Percentiles rank a stretch among this genome's conserved stretches.
Conservation (phyloP, 2,329 filamentous ascomycete genomes). For the Leptosphaerulina australis region DNA sequence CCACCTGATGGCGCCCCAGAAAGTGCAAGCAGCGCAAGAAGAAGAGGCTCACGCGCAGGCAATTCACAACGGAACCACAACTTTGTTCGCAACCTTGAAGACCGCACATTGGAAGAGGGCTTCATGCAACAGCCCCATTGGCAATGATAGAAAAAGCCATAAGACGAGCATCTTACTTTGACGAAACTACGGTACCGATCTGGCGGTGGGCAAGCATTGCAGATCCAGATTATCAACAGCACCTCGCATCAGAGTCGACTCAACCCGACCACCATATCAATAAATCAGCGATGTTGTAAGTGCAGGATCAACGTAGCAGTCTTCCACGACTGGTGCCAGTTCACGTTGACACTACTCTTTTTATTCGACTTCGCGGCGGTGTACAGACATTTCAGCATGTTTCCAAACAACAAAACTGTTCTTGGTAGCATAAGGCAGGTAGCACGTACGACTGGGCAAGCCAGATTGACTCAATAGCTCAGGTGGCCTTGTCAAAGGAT, state of each 20-base stretch:
- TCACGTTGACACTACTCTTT: background rate
- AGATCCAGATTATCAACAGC: background rate
- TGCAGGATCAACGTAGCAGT: background rate
- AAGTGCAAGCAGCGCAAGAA: slow-evolving; percentile 67
- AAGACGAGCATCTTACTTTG: background rate
- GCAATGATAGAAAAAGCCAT: slow-evolving; percentile 55
- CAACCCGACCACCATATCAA: background rate
- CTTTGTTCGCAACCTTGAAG: slow-evolving; percentile 93
- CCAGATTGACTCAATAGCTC: slow-evolving; percentile 11
- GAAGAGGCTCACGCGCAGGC: slow-evolving; percentile 76
- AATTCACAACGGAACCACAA: slow-evolving; percentile 71
- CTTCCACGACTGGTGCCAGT: background rate
- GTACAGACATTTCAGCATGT: slow-evolving; percentile 6
- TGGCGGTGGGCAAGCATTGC: background rate
- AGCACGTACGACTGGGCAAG: slow-evolving; percentile 1
- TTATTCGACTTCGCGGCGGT: slow-evolving; percentile 10
- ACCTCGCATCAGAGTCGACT: slow-evolving; percentile 21
- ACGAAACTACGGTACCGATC: slow-evolving; percentile 7
- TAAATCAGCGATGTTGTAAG: background rate
- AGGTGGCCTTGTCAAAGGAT: slow-evolving; percentile 1
- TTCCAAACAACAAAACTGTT: background rate
- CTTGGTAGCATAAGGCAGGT: background rate
- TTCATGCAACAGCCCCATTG: slow-evolving; percentile 78
- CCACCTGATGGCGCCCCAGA: slow-evolving; percentile 81
- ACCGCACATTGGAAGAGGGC: slow-evolving; percentile 90